phyloP scores from a whole-genome alignment of 805 yeast genomes.

The Saccharomycopsis fermentans region DNA sequence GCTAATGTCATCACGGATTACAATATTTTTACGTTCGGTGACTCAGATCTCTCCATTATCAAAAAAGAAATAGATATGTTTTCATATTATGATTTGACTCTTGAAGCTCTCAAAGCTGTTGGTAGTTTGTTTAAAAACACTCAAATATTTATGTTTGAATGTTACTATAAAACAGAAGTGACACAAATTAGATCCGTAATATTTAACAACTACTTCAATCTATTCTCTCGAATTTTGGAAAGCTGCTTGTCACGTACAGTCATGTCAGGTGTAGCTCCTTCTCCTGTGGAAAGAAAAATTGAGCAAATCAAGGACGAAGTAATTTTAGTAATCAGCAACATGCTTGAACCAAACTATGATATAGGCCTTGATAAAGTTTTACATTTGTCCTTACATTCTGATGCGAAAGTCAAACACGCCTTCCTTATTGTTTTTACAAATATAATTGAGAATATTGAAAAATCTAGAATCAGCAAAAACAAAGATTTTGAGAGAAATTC shows the following conservation, averaged over 20 bases:
- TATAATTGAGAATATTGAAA: slow-evolving; percentile 34
- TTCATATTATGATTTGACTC: slow-evolving; percentile 11
- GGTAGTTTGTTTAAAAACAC: slow-evolving; percentile 10
- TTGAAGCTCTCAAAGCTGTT: slow-evolving; percentile 15
- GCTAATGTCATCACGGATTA: not conserved
- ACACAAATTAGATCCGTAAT: slow-evolving; percentile 28
- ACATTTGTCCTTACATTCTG: slow-evolving; percentile 69
- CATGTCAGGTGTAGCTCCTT: slow-evolving; percentile 10
- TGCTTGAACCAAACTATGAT: slow-evolving; percentile 63
- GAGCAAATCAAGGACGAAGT: slow-evolving; percentile 51
- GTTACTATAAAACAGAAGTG: slow-evolving; percentile 11
- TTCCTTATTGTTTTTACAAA: slow-evolving; percentile 71
- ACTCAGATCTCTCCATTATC: not conserved
- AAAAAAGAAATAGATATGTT: slow-evolving; percentile 7
- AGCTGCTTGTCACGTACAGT: slow-evolving; percentile 23
- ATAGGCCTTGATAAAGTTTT: slow-evolving; percentile 68
- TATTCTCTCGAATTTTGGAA: slow-evolving; percentile 38
- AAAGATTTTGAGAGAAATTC: slow-evolving; percentile 23
- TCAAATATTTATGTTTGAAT: slow-evolving; percentile 11
- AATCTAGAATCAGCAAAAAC: slow-evolving; percentile 18
- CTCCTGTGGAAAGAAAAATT: slow-evolving; percentile 39
- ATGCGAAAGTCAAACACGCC: slow-evolving; percentile 53
- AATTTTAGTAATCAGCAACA: slow-evolving; percentile 53
- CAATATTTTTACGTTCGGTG: slow-evolving; percentile 5
- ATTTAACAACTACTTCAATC: slow-evolving; percentile 37